Conservation (phyloP, 139 green algal genomes). For the Mesostigma viride region DNA sequence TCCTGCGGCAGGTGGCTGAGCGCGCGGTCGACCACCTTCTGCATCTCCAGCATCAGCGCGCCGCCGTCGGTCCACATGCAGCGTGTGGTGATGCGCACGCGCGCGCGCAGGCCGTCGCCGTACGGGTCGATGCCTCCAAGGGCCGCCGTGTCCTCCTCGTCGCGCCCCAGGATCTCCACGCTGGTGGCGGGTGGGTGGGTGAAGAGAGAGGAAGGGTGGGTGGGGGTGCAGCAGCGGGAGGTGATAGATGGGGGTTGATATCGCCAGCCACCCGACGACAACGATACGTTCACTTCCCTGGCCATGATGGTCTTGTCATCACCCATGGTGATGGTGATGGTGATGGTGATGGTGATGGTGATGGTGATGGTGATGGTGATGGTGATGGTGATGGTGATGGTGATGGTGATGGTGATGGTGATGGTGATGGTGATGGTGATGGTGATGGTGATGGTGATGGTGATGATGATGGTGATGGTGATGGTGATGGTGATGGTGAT, state of each 20-base stretch:
- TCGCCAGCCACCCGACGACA: too few species aligned
- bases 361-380: slow-evolving; percentile 3
- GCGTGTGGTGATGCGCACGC: slow-evolving; percentile 65
- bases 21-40: slow-evolving; percentile 20
- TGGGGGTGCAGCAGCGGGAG: neutral
- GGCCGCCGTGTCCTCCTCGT: neutral
- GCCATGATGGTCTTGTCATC: too few species aligned
- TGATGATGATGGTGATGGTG: neutral
- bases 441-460: neutral
- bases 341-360: neutral
- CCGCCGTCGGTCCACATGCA: slow-evolving; percentile 64
- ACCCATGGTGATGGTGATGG: neutral
- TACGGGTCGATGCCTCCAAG: neutral
- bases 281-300: too few species aligned
- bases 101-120: slow-evolving; percentile 14
- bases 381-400: slow-evolving; percentile 2
- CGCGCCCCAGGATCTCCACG: neutral
- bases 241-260: too few species aligned
- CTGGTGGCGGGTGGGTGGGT: neutral
- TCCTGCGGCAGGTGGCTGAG: slow-evolving; percentile 34
- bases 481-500: neutral
- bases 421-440: slow-evolving; percentile 3
- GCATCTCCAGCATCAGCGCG: neutral
- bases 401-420: slow-evolving; percentile 2
- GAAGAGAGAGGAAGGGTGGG: neutral